Evolutionary conservation across 768 basidiomycete genomes (phyloP).

Genomic region (Rubroboletus satanas): DNA sequence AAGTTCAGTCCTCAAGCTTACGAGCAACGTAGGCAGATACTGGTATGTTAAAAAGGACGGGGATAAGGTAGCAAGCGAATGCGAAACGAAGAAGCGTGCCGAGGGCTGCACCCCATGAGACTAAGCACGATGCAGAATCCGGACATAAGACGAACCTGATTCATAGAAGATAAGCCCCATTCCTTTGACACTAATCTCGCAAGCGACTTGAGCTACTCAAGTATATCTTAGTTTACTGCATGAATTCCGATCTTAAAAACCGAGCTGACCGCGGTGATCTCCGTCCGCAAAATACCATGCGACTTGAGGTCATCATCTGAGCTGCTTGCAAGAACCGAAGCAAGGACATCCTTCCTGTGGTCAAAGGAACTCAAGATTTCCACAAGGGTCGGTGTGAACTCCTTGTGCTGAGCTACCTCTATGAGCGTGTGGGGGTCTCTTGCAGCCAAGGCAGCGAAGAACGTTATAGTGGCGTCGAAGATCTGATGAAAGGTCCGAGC

Average conservation of each 20-base stretch:
- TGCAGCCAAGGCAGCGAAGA: constrained; percentile 61
- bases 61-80: constrained; percentile 47
- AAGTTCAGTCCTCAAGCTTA: constrained; percentile 36
- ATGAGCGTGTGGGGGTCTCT: constrained; percentile 52
- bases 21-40: constrained; percentile 31
- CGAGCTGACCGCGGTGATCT: constrained; percentile 49
- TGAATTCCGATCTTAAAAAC: neutral
- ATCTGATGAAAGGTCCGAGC: constrained; percentile 39
- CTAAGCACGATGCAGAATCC: neutral
- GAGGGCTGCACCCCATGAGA: constrained; percentile 41
- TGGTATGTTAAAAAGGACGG: constrained; percentile 37
- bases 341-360: constrained; percentile 46
- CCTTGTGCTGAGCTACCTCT: constrained; percentile 45
- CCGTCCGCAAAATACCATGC: constrained; percentile 53
- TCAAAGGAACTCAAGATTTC: constrained; percentile 35
- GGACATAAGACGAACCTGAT: constrained; percentile 15
- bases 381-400: constrained; percentile 42
- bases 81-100: constrained; percentile 50
- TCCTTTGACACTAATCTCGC: constrained; percentile 36
- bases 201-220: constrained; percentile 34
- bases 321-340: constrained; percentile 34
- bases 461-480: constrained; percentile 57
- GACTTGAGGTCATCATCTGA: constrained; percentile 46
- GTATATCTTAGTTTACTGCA: constrained; percentile 5
- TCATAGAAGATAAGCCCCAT: constrained; percentile 23